Evolutionary conservation across 139 green algal species (phyloP), one percentile per base, ranked within the genome.

Genomic region (Gonium pectorale): DNA sequence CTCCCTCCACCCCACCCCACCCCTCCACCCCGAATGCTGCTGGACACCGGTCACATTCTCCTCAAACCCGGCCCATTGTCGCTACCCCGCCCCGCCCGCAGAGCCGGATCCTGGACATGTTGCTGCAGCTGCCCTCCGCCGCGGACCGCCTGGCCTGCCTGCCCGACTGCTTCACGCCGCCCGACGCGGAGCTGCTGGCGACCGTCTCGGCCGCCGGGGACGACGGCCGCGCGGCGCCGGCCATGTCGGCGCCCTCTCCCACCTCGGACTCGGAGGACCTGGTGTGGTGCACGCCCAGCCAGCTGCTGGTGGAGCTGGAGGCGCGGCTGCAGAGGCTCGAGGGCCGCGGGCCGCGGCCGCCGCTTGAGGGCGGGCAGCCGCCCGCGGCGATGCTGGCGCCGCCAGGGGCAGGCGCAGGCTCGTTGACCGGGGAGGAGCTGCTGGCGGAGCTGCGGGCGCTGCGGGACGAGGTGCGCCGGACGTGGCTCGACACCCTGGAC

Each of bases 111-210:
- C 74, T 88, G 62, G 90, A 94, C 62, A 82, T 94, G 86, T 81
- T 94, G 56, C 81, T 94, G 51, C 33, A 33, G 5, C 44, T 91
- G 38, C 67, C 70, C 13, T 86, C 54, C 33, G 63, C 33, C 13
- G 73, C 62, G 27, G 88, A 91, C 52, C 84, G 90, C 15, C 29
- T 89, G 21, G 86, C 56, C 33, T 72, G 88, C 60, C 75, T 94
- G 46, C 90, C 90, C 7, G 90, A 94, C 81, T 94, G 90, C 86
- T 94, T 94, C 81, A 90, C 86, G 21, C 90, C 90, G 24, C 90
- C 90, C 35, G 37, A 59, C 15, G 43, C 56, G 13, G 49, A 56
- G 13, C 49, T 56, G 49, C 13, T 17, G 49, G 17, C 49, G n/a
- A 56, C 49, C 49, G 49, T 26, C 49, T 13, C 13, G 49, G 35